Evolutionary conservation across 2,329 filamentous ascomycete species (phyloP).

Genomic region (Aspergillus aculeatus): DNA sequence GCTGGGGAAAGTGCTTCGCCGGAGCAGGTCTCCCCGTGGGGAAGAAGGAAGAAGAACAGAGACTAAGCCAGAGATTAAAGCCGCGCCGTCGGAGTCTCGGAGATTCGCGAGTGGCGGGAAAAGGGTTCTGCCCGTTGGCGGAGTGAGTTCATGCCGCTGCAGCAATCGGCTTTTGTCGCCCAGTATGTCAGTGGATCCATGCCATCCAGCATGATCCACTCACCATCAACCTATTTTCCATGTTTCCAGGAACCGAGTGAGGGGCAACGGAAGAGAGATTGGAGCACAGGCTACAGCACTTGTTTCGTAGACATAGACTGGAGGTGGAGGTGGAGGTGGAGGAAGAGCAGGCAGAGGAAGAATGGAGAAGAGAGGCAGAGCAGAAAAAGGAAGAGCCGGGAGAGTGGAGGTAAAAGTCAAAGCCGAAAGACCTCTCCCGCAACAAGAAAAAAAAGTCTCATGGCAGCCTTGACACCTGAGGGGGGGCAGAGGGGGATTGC

Average conservation of each 20-base stretch:
- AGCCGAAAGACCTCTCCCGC: conserved; percentile 15
- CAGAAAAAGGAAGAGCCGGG: conserved; percentile 11
- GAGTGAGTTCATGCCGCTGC: neutral
- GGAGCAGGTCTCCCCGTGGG: conserved; percentile 14
- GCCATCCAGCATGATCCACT: conserved; percentile 1
- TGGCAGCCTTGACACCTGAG: neutral
- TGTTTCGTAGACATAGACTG: too few species aligned
- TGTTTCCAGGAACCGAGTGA: neutral
- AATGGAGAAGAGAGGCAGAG: neutral
- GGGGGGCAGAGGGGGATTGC: neutral
- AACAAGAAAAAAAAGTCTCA: neutral
- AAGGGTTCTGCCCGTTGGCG: conserved; percentile 13
- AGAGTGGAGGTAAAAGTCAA: conserved; percentile 3
- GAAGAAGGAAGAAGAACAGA: neutral
- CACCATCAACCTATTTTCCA: neutral
- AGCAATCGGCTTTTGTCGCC: neutral
- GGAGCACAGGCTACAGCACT: too few species aligned
- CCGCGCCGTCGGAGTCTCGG: too few species aligned
- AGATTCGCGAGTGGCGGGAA: conserved; percentile 7
- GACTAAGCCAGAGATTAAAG: neutral
- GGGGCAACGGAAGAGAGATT: neutral
- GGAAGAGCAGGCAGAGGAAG: neutral
- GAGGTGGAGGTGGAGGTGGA: too few species aligned
- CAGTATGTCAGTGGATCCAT: neutral
- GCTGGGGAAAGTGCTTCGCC: conserved; percentile 30